phyloP scores from a whole-genome alignment of 768 basidiomycete species.

The Trametes cinnabarina region DNA sequence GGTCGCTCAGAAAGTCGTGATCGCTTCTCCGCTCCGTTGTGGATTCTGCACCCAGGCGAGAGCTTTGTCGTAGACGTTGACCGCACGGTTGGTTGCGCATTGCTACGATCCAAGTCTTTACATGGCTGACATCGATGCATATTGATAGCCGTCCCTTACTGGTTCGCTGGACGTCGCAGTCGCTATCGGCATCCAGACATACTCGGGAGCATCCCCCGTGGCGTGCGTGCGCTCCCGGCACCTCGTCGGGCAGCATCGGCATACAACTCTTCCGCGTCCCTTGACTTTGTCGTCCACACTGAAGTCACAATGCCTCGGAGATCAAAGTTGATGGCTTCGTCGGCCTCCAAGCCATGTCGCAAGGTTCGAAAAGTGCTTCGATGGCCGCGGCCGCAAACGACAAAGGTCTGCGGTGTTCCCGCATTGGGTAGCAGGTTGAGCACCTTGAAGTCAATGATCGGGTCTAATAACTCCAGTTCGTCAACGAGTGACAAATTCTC shows the following conservation, averaged over 20 bases:
- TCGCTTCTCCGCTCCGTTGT: not conserved
- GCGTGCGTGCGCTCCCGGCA: too few species aligned
- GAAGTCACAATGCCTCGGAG: slow-evolving; percentile 97
- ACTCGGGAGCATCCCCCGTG: slow-evolving; percentile 15
- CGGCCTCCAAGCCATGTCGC: slow-evolving; percentile 92
- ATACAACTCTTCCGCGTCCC: too few species aligned
- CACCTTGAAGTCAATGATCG: slow-evolving; percentile 90
- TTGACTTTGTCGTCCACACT: slow-evolving; percentile 95
- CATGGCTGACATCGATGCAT: not conserved
- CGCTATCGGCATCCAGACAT: slow-evolving; percentile 32
- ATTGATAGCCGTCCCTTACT: slow-evolving; percentile 27
- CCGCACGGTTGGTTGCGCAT: slow-evolving; percentile 28
- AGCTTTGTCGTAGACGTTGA: slow-evolving; percentile 34
- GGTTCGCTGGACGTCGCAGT: slow-evolving; percentile 34
- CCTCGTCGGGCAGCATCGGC: too few species aligned
- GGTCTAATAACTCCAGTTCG: slow-evolving; percentile 86
- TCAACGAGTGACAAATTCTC: slow-evolving; percentile 91
- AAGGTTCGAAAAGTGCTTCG: slow-evolving; percentile 86
- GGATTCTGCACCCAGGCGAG: too few species aligned
- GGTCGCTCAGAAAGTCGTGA: not conserved
- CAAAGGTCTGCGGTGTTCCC: slow-evolving; percentile 94
- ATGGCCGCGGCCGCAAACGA: slow-evolving; percentile 90
- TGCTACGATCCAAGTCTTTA: not conserved
- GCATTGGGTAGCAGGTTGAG: slow-evolving; percentile 86
- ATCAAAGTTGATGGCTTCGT: slow-evolving; percentile 92